A percentile compares a stretch with the other conserved stretches of the same genome.
phyloP scores from a whole-genome alignment of 2,329 filamentous ascomycete species.

The Pyricularia sp. region DNA sequence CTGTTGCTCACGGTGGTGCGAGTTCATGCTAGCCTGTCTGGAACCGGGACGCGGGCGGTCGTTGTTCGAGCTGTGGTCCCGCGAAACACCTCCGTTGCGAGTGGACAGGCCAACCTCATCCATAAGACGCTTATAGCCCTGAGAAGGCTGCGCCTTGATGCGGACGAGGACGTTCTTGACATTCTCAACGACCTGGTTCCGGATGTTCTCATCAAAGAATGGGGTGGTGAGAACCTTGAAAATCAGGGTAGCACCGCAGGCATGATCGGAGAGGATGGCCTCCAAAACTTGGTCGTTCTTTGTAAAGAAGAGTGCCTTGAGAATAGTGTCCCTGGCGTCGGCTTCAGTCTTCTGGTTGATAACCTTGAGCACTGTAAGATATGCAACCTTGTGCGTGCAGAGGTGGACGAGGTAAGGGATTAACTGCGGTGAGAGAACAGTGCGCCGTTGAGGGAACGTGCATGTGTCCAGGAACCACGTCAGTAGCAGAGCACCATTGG shows the following conservation, averaged over 20 bases:
- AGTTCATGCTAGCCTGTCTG: conserved; percentile 38
- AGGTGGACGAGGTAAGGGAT: conserved; percentile 90
- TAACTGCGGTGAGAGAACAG: conserved; percentile 82
- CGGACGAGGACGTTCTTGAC: conserved; percentile 81
- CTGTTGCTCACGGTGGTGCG: conserved; percentile 27
- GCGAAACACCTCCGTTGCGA: conserved; percentile 36
- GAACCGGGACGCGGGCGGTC: conserved; percentile 48
- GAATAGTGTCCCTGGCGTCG: conserved; percentile 81
- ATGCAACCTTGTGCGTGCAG: conserved; percentile 97
- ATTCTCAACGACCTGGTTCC: conserved; percentile 80
- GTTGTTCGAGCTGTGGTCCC: conserved; percentile 34
- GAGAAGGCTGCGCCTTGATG: conserved; percentile 86
- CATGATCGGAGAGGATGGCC: conserved; percentile 82
- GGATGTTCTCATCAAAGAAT: conserved; percentile 90
- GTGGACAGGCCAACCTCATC: conserved; percentile 91
- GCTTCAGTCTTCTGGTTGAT: conserved; percentile 96
- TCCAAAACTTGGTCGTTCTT: conserved; percentile 78
- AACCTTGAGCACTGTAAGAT: conserved; percentile 92
- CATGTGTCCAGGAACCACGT: conserved; percentile 99
- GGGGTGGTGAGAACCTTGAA: conserved; percentile 98
- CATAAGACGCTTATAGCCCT: conserved; percentile 98
- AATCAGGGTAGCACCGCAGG: conserved; percentile 88
- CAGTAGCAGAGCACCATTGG: conserved; percentile 84
- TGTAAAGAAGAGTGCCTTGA: conserved; percentile 89
- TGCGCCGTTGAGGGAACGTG: conserved; percentile 85